phyloP scores from a whole-genome alignment of 2,329 filamentous ascomycete species.

The Penicillium vulpinum region DNA sequence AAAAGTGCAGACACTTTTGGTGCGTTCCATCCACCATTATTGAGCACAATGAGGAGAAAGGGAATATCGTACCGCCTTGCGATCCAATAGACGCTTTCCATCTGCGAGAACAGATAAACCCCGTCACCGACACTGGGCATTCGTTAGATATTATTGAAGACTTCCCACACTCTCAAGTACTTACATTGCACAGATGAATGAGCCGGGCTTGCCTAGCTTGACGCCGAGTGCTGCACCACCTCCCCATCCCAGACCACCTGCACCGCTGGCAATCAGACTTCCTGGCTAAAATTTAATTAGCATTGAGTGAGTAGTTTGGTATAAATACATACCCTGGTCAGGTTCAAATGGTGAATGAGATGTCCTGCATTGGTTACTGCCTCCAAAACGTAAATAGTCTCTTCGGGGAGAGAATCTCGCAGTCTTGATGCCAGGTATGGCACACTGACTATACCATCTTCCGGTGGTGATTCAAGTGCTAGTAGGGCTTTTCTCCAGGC shows the following conservation, averaged over 20 bases:
- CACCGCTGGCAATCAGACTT: conserved; percentile 49
- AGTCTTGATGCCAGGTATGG: conserved; percentile 57
- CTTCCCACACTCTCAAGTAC: not conserved
- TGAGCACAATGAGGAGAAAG: conserved; percentile 64
- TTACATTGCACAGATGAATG: conserved; percentile 58
- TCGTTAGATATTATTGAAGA: not conserved
- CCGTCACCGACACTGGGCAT: conserved; percentile 58
- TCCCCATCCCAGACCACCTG: conserved; percentile 75
- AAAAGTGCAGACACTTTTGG: conserved; percentile 57
- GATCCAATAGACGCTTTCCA: conserved; percentile 67
- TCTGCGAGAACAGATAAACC: conserved; percentile 64
- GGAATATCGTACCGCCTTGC: conserved; percentile 63
- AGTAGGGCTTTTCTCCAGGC: conserved; percentile 10
- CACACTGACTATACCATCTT: conserved; percentile 42
- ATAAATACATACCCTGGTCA: conserved; percentile 10
- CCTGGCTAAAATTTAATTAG: conserved; percentile 15
- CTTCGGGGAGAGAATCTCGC: conserved; percentile 56
- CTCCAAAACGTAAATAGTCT: conserved; percentile 72
- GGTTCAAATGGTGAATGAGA: conserved; percentile 25
- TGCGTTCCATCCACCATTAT: conserved; percentile 65
- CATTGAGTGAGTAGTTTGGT: rapidly evolving
- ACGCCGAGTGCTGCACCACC: conserved; percentile 72
- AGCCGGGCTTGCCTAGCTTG: conserved; percentile 63
- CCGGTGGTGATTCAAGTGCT: conserved; percentile 4
- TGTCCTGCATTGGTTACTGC: conserved; percentile 67